These are phyloP conservation scores for Sclerotinia glacialis DNA, from an alignment of 2,329 filamentous ascomycete species.

Conservation along the genomic window DNA sequence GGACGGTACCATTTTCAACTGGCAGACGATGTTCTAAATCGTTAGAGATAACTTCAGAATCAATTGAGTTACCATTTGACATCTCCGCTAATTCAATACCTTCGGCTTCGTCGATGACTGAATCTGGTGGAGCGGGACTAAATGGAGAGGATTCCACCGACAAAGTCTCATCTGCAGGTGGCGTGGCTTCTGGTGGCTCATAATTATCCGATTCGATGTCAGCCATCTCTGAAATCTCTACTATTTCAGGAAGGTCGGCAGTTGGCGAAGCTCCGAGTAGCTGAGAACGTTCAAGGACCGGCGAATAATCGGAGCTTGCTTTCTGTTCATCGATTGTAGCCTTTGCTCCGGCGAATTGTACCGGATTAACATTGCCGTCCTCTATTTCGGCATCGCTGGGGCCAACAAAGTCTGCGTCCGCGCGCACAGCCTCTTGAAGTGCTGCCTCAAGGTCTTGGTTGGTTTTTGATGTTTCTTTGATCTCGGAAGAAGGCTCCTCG, in stretches of 20 bases:
- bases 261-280: not conserved
- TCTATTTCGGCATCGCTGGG: slow-evolving; percentile 31
- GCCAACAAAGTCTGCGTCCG: slow-evolving; percentile 33
- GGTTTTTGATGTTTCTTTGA: slow-evolving; percentile 7
- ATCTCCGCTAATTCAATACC: slow-evolving; percentile 17
- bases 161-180: slow-evolving; percentile 28
- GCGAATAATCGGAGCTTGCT: slow-evolving; percentile 32
- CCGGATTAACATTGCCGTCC: slow-evolving; percentile 29
- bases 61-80: slow-evolving; percentile 25
- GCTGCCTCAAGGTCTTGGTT: slow-evolving; percentile 35
- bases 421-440: slow-evolving; percentile 34
- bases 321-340: slow-evolving; percentile 24
- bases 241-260: slow-evolving; percentile 3
- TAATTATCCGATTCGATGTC: slow-evolving; percentile 50
- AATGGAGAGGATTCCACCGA: slow-evolving; percentile 42
- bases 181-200: slow-evolving; percentile 50
- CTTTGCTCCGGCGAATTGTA: slow-evolving; percentile 23
- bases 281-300: slow-evolving; percentile 28
- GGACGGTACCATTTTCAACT: slow-evolving; percentile 24
- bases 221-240: slow-evolving; percentile 15
- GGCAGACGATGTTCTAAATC: slow-evolving; percentile 27
- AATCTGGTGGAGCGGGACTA: slow-evolving; percentile 42
- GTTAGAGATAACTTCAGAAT: slow-evolving; percentile 21
- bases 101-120: slow-evolving; percentile 32
- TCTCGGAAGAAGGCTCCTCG: not conserved